Base-by-base conservation (phyloP, 2,329 filamentous ascomycete genomes). In the Aspergillus carbonarius region DNA sequence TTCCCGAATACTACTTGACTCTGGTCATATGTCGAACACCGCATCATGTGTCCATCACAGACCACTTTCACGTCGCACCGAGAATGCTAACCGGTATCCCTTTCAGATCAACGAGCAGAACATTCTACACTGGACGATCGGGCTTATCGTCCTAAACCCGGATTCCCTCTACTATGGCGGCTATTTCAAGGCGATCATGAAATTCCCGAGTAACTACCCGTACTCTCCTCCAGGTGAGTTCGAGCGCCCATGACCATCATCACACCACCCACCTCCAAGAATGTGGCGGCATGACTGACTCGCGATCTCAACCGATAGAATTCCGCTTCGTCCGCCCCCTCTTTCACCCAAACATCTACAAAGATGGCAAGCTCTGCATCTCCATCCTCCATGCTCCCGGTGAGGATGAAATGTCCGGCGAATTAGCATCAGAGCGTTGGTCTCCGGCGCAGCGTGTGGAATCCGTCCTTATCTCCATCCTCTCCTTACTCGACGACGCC, bases 331-430 rank as follows among this genome's bases (percentile, higher is more conserved):
- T 86, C 17, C 84, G 83, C 34, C 87, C 90, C 15, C 88, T 98
- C 62, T 92, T 87, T 78, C 93, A 99, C 74, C 93, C 93, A 3
- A 99, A 99, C 74, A 88, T 99, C 70, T 98, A 98, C 78, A 79
- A 86, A 5, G 91, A 97, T 74, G 93, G 93, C 68, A 88, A 88
- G 66, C 84, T 98, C 46, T 98, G 95, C 81, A 98, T 99, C 73
- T 97, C 93, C 47, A 99, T 99, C 69, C 86, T 99, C 10, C 93
- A 99, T 76, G 85, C 86, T 17, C 92, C 95, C 0, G 95, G 95
- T 65, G 92, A 97, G 61, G 93, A 98, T 72, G 86, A 90, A 66
- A 93, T 93, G 82, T 96, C 93, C 0, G 95, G 95, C 61, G 93
- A 98, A 77, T 78, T 85, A 39, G 93, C 95, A 6, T 89, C 88